Base-by-base conservation (phyloP, 148 eudicot species). In the Spergularia marina region DNA sequence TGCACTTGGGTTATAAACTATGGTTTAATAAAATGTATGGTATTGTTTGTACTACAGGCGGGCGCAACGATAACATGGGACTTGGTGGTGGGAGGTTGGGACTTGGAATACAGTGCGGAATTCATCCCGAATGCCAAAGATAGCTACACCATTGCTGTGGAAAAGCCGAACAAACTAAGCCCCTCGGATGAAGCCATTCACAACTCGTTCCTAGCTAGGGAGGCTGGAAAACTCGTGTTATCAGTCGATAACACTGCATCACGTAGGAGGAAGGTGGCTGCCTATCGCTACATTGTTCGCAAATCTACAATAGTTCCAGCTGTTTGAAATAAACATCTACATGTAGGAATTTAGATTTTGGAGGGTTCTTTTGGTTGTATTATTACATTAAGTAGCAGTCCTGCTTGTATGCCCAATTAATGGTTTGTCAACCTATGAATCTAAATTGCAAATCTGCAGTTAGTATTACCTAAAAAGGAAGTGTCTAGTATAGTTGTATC, bases 81-180 rank as follows among this genome's bases (percentile, higher is more conserved):
- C 79, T 83, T 94, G 56, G 97, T 89, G 65, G 98, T 94, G 16
- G 97, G 96, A 68, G 94, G 96, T n/a, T 94, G 98, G 98, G 98
- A 94, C 49, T 72, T 94, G 77, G 96, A 90, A 9, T 94, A 94
- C 87, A 82, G 90, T 62, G 95, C 85, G 4, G 97, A 94, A 76
- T 94, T 89, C 80, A 87, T 84, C 68, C 98, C 98, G 0, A 84
- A 69, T 41, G 89, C 90, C 0, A 78, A 85, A 74, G 92, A 84
- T 34, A 82, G 96, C 86, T 94, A 94, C 88, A 82, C 86, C 55
- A 76, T 94, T 15, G 89, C 93, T 0, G 97, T 94, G 17, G 97
- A 89, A 80, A 91, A 89, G 77, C 81, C 84, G 0, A 80, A 86
- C 83, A 84, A 74, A 76, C 82, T 89, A 13, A 79, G 78, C 15